A percentile compares a stretch with the other conserved stretches of the same genome.
phyloP scores from a whole-genome alignment of 176 grass and related monocot species.

The Lolium rigidum region DNA sequence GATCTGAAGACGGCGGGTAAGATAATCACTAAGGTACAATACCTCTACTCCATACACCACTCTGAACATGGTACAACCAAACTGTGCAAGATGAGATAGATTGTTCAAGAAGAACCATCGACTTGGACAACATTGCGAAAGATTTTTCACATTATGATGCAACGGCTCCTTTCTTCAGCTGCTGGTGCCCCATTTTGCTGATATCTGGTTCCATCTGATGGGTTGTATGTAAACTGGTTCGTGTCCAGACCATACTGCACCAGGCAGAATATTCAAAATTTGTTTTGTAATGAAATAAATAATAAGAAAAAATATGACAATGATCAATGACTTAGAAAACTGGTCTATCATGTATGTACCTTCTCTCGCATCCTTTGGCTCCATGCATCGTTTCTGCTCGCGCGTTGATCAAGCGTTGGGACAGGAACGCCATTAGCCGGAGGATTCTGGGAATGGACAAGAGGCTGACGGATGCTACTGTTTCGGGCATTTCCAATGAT shows the following conservation, averaged over 20 bases:
- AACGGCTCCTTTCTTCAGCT: conserved; percentile 72
- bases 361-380: conserved; percentile 99
- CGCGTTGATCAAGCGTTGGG: conserved; percentile 75
- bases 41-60: conserved; percentile 39
- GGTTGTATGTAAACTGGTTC: conserved; percentile 88
- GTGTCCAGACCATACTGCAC: conserved; percentile 96
- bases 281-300: neutral
- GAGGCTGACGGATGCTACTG: conserved; percentile 66
- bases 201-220: conserved; percentile 68
- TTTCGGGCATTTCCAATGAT: conserved; percentile 55
- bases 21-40: conserved; percentile 19
- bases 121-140: neutral
- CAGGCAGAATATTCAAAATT: conserved; percentile 16
- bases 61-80: conserved; percentile 37
- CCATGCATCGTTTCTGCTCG: conserved; percentile 82
- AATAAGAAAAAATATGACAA: neutral
- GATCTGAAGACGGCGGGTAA: conserved; percentile 15
- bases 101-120: conserved; percentile 35
- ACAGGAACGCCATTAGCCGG: conserved; percentile 75
- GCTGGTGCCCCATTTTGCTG: conserved; percentile 63
- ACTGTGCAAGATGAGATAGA: conserved; percentile 36
- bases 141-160: conserved; percentile 68
- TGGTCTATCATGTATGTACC: conserved; percentile 48
- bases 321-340: conserved; percentile 29
- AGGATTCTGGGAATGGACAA: conserved; percentile 67